Evolutionary conservation across 768 basidiomycete species (phyloP), one percentile per base, ranked within the genome.

Genomic region (Exsudoporus frostii): DNA sequence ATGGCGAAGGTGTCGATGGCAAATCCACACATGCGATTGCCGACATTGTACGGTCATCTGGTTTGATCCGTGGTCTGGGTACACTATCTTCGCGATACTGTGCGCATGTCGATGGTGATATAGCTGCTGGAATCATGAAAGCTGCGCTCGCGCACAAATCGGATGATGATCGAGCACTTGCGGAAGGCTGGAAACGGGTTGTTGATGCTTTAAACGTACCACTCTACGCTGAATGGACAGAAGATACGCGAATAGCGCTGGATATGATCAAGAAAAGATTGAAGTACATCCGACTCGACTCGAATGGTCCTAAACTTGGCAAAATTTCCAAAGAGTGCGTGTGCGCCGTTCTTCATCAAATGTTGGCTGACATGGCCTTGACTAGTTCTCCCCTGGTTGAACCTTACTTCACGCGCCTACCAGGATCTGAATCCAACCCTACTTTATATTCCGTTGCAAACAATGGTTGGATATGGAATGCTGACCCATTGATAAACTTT

Each of bases 391-490:
- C 96, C 20, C 76, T 99, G 40, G 88, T 92, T 40, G 97, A 98
- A 65, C 71, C 80, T 4, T 98, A 98, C 74, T 99, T 99, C 72
- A 98, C 94, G 2, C 86, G 93, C 24, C 70, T 98, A 36, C 79
- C 75, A 3, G 78, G 81, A 48, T 79, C 76, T n/a, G 77, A 77
- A 56, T 74, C 76, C 48, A 75, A 82, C 44, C 73, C 77, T 5
- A 57, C 63, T 15, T 74, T 79, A 14, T 89, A 93, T 65, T 86
- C 90, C 2, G 75, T 99, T 27, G 97, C 96, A 6, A 98, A 98
- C 71, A 99, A 99, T 66, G 97, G 97, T 3, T 99, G 97, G 97
- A 93, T 99, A 59, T 99, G 97, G 96, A 75, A 87, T 58, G 95
- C 96, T 2, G 86, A 99, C 65, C 96, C 97, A 0, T 79, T 98